Conservation (phyloP, 108 stramenopile genomes). For the Seminavis robusta region DNA sequence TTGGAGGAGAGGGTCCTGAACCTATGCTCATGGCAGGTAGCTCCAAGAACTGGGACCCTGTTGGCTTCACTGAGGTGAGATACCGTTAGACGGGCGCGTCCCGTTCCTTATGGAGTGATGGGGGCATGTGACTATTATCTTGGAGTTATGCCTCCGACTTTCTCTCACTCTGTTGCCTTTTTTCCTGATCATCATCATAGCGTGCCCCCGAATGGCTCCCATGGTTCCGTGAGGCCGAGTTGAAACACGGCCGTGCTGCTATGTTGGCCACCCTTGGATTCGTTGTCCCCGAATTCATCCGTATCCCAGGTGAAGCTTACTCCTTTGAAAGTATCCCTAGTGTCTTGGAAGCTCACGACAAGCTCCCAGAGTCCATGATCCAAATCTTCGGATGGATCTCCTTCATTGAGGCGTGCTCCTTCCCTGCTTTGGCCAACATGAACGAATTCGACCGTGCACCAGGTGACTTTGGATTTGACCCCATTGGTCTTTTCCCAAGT, state of each 20-base stretch:
- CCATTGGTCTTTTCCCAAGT: conserved; percentile 55
- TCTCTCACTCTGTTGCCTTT: not conserved
- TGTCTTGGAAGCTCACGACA: conserved; percentile 80
- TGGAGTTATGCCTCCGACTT: too few species aligned
- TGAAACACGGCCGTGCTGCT: conserved; percentile 82
- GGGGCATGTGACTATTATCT: not conserved
- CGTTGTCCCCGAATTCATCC: conserved; percentile 79
- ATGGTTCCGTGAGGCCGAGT: conserved; percentile 88
- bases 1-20: conserved; percentile 51
- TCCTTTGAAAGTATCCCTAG: conserved; percentile 84
- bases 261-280: conserved; percentile 88
- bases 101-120: not conserved
- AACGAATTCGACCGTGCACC: conserved; percentile 66
- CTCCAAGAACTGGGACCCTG: conserved; percentile 59
- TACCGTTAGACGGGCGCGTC: not conserved
- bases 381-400: conserved; percentile 76
- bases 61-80: conserved; percentile 55
- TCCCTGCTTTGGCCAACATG: conserved; percentile 56
- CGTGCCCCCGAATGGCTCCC: conserved; percentile 58
- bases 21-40: conserved; percentile 49
- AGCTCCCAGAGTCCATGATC: conserved; percentile 66
- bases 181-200: conserved; percentile 15
- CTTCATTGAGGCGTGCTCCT: conserved; percentile 57
- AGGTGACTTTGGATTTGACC: conserved; percentile 78
- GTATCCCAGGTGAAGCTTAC: conserved; percentile 82